phyloP scores from a whole-genome alignment of 345 rosid species.

The Gossypium longicalyx region DNA sequence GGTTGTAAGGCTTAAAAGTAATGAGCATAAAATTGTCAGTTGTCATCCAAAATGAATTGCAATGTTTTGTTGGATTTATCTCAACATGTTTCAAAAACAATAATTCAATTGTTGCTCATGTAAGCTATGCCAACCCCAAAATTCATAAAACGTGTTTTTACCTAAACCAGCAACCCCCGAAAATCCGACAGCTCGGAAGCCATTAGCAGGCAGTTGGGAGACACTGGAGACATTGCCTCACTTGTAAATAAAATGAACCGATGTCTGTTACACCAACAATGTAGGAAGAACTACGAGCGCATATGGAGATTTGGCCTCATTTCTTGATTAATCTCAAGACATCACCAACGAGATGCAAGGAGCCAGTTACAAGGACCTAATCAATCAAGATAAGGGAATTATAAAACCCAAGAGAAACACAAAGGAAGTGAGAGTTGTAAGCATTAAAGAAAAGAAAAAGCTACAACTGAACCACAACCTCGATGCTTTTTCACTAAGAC shows the following conservation, averaged over 20 bases:
- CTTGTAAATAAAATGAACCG: neutral
- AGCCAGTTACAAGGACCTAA: slow-evolving; percentile 87
- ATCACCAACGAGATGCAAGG: slow-evolving; percentile 91
- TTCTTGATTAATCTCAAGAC: slow-evolving; percentile 68
- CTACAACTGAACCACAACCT: neutral
- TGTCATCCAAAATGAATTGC: neutral
- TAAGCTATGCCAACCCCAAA: neutral
- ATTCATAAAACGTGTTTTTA: neutral
- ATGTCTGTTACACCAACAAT: neutral
- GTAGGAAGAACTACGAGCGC: neutral
- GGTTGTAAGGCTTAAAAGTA: neutral
- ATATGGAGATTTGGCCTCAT: slow-evolving; percentile 20
- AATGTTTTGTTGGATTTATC: slow-evolving; percentile 1
- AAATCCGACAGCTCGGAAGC: neutral
- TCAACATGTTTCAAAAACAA: neutral
- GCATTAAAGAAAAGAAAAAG: neutral
- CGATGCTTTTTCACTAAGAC: neutral
- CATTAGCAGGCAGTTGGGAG: neutral
- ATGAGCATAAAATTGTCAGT: neutral
- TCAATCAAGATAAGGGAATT: slow-evolving; percentile 2
- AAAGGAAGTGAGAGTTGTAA: neutral
- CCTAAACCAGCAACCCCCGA: neutral
- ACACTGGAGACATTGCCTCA: neutral
- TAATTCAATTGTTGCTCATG: neutral
- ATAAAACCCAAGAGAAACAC: neutral